phyloP scores from a whole-genome alignment of 176 grass and related monocot species.

The Phyllostachys edulis region DNA sequence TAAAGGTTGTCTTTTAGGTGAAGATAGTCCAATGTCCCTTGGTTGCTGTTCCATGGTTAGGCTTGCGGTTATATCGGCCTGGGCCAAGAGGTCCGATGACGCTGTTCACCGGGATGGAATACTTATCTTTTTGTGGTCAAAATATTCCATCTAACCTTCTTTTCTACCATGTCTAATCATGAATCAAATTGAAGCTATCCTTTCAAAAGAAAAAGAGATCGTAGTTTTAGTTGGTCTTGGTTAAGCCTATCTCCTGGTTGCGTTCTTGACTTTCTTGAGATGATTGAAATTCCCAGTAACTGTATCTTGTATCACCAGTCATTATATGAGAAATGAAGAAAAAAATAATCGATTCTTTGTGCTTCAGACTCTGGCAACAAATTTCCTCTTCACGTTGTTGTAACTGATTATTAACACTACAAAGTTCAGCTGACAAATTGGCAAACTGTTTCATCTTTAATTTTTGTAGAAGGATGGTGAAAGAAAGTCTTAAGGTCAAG shows the following conservation, averaged over 20 bases:
- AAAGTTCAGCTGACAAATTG: not conserved
- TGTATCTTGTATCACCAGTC: not conserved
- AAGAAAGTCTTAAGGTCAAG: not conserved
- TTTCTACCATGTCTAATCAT: conserved; percentile 12
- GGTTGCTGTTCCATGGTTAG: no score
- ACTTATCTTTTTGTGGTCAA: not conserved
- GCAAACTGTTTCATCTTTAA: not conserved
- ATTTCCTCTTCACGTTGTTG: not conserved
- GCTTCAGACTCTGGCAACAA: not conserved
- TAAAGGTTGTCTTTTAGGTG: no score
- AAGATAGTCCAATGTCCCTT: no score
- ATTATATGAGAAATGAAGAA: not conserved
- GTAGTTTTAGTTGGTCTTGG: not conserved
- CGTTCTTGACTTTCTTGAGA: not conserved
- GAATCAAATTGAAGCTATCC: not conserved
- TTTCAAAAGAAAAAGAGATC: not conserved
- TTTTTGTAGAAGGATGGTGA: not conserved
- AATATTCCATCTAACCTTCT: not conserved
- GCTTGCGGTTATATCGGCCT: no score
- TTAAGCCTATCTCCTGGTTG: not conserved
- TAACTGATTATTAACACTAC: not conserved
- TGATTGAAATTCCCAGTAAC: not conserved
- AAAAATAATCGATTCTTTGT: not conserved
- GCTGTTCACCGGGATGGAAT: not conserved
- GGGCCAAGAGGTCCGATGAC: no score